Conservation (phyloP, 1,139 yeast species). For the Petasospora rhodanensis region DNA sequence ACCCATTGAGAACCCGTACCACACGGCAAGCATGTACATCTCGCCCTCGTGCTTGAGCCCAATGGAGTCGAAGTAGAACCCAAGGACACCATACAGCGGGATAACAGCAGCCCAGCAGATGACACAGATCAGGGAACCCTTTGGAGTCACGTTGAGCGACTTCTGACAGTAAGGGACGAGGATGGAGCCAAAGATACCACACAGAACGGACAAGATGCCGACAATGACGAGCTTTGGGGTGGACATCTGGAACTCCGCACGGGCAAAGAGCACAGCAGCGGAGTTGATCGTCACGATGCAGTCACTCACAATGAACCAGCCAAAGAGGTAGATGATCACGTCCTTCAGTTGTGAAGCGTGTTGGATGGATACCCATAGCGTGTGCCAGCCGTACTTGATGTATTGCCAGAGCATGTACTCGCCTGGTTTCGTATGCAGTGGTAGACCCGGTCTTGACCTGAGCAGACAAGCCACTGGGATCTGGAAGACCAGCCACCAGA, state of each 20-base stretch:
- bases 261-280: slow-evolving; percentile 67
- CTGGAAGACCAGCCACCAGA: slow-evolving; percentile 70
- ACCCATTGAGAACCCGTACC: slow-evolving; percentile 71
- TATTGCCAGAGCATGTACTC: slow-evolving; percentile 29
- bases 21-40: slow-evolving; percentile 58
- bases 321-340: slow-evolving; percentile 52
- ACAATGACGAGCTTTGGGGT: slow-evolving; percentile 56
- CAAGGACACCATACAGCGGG: slow-evolving; percentile 62
- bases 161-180: slow-evolving; percentile 45
- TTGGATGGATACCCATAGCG: slow-evolving; percentile 45
- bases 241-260: slow-evolving; percentile 59
- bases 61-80: slow-evolving; percentile 44
- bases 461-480: slow-evolving; percentile 47
- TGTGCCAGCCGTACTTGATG: slow-evolving; percentile 53
- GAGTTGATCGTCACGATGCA: slow-evolving; percentile 70
- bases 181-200: slow-evolving; percentile 61
- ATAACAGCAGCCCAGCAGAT: slow-evolving; percentile 58
- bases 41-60: slow-evolving; percentile 60
- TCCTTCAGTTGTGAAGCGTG: slow-evolving; percentile 56
- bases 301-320: slow-evolving; percentile 70
- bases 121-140: slow-evolving; percentile 43
- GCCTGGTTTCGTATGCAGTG: slow-evolving; percentile 19
- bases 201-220: slow-evolving; percentile 56
- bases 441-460: slow-evolving; percentile 38
- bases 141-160: slow-evolving; percentile 37